Base-by-base conservation (phyloP, 2,329 filamentous ascomycete species). In the Phoma herbarum region DNA sequence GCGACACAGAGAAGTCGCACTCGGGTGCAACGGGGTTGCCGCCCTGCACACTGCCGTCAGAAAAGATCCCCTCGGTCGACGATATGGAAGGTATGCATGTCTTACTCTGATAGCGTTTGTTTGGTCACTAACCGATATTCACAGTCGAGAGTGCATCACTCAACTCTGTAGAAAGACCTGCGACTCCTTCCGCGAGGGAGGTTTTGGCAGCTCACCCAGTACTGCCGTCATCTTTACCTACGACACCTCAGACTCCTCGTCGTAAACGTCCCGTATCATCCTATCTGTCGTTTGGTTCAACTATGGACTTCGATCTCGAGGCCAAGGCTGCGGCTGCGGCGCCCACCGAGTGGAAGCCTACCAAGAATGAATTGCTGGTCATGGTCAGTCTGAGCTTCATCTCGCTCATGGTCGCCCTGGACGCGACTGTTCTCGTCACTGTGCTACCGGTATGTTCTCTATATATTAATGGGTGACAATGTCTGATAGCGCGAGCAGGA, bases 391-490 rank as follows among this genome's bases (percentile, higher is more conserved):
- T 75, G 14, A 63, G 65, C 9, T 63, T 73, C 28, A 65, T 72
- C 35, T 67, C 68, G 14, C 46, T 75, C 22, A 68, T 74, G 60
- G 71, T 75, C 1, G 61, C 72, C 9, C 60, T 75, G n/a, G 72
- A 75, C 50, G 65, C 69, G 11, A 73, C 71, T 3, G 67, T 73
- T 1, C 55, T 75, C 3, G 70, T 71, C 18, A 66, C 67, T 10
- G 72, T 69, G 2, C 54, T 75, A 1, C 72, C 71, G 18, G 70
- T 73, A 49, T 46, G 68, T 59, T 18, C 4, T 2, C 42, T 20
- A 2, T 20, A 14, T 23, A 10, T 11, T 12, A 8, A 18, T 12
- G 23, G 22, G 7, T 39, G 9, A 10, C 20, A 11, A 2, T 10
- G 11, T 11, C 31, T 29, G 14, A 31, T 16, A 8, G n/a, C n/a